Conservation (phyloP, 306 rosid genomes). For the Fragaria vesca region DNA sequence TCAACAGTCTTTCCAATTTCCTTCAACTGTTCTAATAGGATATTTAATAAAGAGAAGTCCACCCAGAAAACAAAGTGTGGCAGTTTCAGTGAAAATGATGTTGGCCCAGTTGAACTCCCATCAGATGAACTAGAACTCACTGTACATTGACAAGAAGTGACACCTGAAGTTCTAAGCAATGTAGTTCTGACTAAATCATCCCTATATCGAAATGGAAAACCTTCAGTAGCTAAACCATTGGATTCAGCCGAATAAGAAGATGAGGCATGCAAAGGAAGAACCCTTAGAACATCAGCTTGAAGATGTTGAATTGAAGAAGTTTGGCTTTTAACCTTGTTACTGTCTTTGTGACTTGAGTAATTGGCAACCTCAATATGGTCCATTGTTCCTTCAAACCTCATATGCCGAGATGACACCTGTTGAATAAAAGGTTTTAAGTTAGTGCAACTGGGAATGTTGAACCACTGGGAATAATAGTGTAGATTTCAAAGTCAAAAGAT, state of each 20-base stretch:
- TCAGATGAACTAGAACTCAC: slow-evolving; percentile 51
- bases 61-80: slow-evolving; percentile 77
- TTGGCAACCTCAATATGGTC: slow-evolving; percentile 56
- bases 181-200: slow-evolving; percentile 52
- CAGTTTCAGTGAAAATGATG: slow-evolving; percentile 64
- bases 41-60: slow-evolving; percentile 50
- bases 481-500: slow-evolving; percentile 20
- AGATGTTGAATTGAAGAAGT: slow-evolving; percentile 41
- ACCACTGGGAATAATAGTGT: slow-evolving; percentile 9
- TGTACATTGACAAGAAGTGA: slow-evolving; percentile 49
- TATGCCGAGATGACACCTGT: slow-evolving; percentile 69
- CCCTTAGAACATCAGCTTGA: slow-evolving; percentile 65
- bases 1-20: slow-evolving; percentile 53
- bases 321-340: slow-evolving; percentile 35
- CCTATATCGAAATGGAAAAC: slow-evolving; percentile 49
- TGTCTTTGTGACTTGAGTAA: slow-evolving; percentile 43
- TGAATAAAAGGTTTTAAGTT: slow-evolving; percentile 34
- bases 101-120: slow-evolving; percentile 37
- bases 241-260: slow-evolving; percentile 45
- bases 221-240: slow-evolving; percentile 38
- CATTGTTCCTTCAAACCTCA: slow-evolving; percentile 57
- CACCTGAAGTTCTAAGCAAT: slow-evolving; percentile 68
- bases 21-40: slow-evolving; percentile 41
- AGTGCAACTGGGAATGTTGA: slow-evolving; percentile 27
- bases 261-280: slow-evolving; percentile 59